phyloP scores from a whole-genome alignment of 2,329 filamentous ascomycete species.

The Thermothelomyces thermophilus region DNA sequence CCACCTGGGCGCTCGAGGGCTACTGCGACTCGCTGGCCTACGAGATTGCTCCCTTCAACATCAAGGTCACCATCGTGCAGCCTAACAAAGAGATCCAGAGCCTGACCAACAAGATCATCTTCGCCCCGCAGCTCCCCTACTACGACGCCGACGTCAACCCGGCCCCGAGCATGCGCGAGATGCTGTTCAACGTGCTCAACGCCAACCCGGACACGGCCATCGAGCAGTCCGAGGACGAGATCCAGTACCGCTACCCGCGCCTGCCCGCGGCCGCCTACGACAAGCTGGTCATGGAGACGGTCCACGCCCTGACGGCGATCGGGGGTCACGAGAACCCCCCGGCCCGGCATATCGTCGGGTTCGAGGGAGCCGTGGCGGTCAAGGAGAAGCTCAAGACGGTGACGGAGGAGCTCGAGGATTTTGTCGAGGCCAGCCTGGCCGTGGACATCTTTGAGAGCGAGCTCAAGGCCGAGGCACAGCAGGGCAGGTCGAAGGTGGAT shows the following conservation, averaged over 20 bases:
- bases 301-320: constrained; percentile 84
- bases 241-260: constrained; percentile 65
- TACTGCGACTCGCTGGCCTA: constrained; percentile 95
- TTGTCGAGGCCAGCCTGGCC: constrained; percentile 80
- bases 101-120: constrained; percentile 78
- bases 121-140: constrained; percentile 66
- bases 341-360: constrained; percentile 85
- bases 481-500: constrained; percentile 24
- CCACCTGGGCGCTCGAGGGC: constrained; percentile 90
- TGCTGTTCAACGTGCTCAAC: constrained; percentile 74
- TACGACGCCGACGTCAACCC: constrained; percentile 62
- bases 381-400: constrained; percentile 96
- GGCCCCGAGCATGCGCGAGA: constrained; percentile 75
- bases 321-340: constrained; percentile 95
- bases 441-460: constrained; percentile 67
- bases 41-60: constrained; percentile 93
- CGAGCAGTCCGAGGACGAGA: constrained; percentile 34
- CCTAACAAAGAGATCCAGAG: constrained; percentile 88
- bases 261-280: constrained; percentile 63
- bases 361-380: constrained; percentile 78
- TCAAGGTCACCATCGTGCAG: constrained; percentile 93
- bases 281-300: constrained; percentile 75
- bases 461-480: constrained; percentile 45
- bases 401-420: constrained; percentile 92
- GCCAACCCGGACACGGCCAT: constrained; percentile 60